Conservation (phyloP, 345 rosid species). For the Salix brachista region DNA sequence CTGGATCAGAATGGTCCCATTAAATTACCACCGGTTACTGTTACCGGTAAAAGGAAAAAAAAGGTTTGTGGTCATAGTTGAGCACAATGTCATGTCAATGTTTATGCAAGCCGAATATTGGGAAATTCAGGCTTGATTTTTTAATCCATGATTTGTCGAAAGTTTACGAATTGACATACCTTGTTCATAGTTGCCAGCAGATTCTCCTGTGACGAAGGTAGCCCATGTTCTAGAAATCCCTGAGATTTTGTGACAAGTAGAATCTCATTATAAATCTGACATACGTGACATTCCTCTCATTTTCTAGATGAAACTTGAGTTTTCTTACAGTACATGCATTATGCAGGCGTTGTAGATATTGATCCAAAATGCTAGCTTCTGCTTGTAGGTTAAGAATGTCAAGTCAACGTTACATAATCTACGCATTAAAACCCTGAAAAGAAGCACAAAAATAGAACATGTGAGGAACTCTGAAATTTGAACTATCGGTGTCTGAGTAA, state of each 20-base stretch:
- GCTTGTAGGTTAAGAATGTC: constrained; percentile 74
- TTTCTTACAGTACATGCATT: constrained; percentile 81
- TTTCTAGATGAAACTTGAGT: constrained; percentile 15
- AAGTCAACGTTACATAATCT: constrained; percentile 60
- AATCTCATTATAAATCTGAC: not conserved
- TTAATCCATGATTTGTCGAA: not conserved
- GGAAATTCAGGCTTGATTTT: not conserved
- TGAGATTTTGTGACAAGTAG: constrained; percentile 23
- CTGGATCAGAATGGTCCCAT: constrained; percentile 29
- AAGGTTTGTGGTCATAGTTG: no score
- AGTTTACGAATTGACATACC: constrained; percentile 32
- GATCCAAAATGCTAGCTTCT: constrained; percentile 94
- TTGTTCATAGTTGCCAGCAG: constrained; percentile 75
- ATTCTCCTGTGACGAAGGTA: constrained; percentile 77
- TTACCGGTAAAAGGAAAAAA: no score
- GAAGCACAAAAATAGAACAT: not conserved
- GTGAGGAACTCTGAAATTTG: not conserved
- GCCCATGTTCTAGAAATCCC: constrained; percentile 89
- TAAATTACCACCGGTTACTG: not conserved
- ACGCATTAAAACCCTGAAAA: constrained; percentile 57
- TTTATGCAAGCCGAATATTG: not conserved
- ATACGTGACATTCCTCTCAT: not conserved
- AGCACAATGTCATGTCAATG: not conserved
- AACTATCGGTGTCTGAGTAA: not conserved
- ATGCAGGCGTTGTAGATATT: constrained; percentile 82